Conservation (phyloP, 2,329 filamentous ascomycete species). For the Canariomyces notabilis region DNA sequence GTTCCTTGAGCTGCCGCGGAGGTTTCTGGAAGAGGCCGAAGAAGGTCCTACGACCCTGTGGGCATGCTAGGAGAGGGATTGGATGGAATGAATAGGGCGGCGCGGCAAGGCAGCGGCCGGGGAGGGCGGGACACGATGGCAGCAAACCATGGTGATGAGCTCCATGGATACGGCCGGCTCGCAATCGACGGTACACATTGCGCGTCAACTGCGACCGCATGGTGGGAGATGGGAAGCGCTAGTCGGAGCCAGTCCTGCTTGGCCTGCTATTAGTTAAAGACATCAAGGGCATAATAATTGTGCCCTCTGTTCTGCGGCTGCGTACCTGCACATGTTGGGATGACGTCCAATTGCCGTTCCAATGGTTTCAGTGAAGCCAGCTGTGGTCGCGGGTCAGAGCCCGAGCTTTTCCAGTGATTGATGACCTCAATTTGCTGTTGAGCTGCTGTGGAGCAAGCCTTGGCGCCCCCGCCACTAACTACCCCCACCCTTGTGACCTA, state of each 20-base stretch:
- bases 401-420: constrained; percentile 17
- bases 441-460: constrained; percentile 16
- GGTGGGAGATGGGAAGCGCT: constrained; percentile 24
- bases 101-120: constrained; percentile 16
- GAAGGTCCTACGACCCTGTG: constrained; percentile 46
- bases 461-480: background rate
- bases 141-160: constrained; percentile 36
- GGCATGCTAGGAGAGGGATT: constrained; percentile 11
- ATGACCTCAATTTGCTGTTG: constrained; percentile 26
- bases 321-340: constrained; percentile 24
- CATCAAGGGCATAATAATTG: too few relatives aligned
- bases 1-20: constrained; percentile 54
- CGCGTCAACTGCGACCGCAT: constrained; percentile 59
- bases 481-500: background rate
- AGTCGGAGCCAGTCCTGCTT: constrained; percentile 18
- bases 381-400: background rate
- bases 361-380: constrained; percentile 12
- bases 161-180: too few relatives aligned
- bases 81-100: constrained; percentile 7
- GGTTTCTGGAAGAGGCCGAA: constrained; percentile 59
- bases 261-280: background rate
- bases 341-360: constrained; percentile 14
- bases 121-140: constrained; percentile 28
- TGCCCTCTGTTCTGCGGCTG: background rate
- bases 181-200: constrained; percentile 52